phyloP scores from a whole-genome alignment of 345 rosid species.

The Aquilaria malaccensis region DNA sequence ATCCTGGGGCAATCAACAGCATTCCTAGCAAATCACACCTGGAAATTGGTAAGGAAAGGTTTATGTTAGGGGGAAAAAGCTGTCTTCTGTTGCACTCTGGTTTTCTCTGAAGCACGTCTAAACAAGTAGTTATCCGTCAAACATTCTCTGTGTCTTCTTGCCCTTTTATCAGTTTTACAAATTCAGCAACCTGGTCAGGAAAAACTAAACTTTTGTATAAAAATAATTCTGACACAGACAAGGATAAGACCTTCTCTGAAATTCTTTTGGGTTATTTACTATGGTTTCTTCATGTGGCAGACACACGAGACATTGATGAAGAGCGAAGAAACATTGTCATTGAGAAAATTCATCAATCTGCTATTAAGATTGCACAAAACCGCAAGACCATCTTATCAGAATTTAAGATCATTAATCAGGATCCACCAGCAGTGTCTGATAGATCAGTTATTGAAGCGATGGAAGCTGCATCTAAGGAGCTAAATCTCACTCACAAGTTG shows the following conservation, averaged over 20 bases:
- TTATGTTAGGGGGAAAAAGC: background rate
- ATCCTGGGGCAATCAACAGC: slow-evolving; percentile 96
- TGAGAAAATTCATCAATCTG: slow-evolving; percentile 70
- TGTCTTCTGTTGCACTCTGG: too few species aligned
- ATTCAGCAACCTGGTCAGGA: background rate
- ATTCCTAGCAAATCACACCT: slow-evolving; percentile 93
- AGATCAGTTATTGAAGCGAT: slow-evolving; percentile 54
- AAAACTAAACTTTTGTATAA: background rate
- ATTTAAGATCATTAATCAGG: slow-evolving; percentile 87
- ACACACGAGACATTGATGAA: slow-evolving; percentile 88
- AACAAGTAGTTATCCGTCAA: too few species aligned
- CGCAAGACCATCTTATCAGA: slow-evolving; percentile 63
- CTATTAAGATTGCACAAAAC: slow-evolving; percentile 46
- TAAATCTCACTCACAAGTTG: slow-evolving; percentile 60
- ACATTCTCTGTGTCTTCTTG: too few species aligned
- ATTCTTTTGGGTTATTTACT: background rate
- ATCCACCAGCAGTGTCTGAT: slow-evolving; percentile 83
- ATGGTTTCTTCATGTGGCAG: slow-evolving; percentile 21
- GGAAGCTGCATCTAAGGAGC: slow-evolving; percentile 60
- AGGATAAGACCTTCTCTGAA: background rate
- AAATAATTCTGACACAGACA: background rate
- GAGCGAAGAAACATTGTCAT: slow-evolving; percentile 66
- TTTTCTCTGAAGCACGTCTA: too few species aligned
- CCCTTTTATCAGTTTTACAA: too few species aligned
- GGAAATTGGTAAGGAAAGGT: slow-evolving; percentile 56